Percentiles rank a stretch among this genome's conserved stretches.
phyloP scores from a whole-genome alignment of 495 filamentous ascomycete species.

The Penicillium paradoxum region DNA sequence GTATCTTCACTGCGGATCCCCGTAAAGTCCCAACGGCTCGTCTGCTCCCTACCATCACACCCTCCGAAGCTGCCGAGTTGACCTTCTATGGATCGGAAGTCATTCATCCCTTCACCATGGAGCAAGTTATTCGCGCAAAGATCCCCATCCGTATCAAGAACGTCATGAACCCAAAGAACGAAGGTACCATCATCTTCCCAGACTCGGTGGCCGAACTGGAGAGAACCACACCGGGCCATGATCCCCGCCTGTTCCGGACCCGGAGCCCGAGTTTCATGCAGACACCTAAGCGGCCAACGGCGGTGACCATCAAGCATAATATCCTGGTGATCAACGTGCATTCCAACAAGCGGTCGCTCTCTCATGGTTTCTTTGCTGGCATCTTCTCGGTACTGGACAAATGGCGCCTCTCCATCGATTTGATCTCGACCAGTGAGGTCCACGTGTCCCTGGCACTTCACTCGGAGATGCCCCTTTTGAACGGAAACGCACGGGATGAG shows the following conservation, averaged over 20 bases:
- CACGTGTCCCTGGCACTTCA: constrained; percentile 96
- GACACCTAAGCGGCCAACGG: constrained; percentile 70
- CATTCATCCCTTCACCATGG: constrained; percentile 97
- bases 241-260: constrained; percentile 43
- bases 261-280: constrained; percentile 44
- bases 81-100: constrained; percentile 94
- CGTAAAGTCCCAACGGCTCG: constrained; percentile 81
- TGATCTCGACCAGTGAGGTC: constrained; percentile 91
- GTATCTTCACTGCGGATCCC: constrained; percentile 86
- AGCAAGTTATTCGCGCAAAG: constrained; percentile 87
- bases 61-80: constrained; percentile 81
- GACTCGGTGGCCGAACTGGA: constrained; percentile 44
- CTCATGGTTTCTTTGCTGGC: constrained; percentile 86
- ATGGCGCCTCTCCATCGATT: constrained; percentile 76
- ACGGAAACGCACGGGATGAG: constrained; percentile 54
- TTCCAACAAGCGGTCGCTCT: constrained; percentile 81
- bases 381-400: constrained; percentile 84
- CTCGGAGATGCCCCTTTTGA: constrained; percentile 50
- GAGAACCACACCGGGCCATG: constrained; percentile 41
- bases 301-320: constrained; percentile 91
- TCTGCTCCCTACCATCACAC: constrained; percentile 72
- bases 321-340: constrained; percentile 93
- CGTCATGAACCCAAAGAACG: constrained; percentile 85
- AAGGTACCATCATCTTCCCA: constrained; percentile 79
- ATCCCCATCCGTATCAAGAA: constrained; percentile 98